A percentile compares a stretch with the other conserved stretches of the same genome.
Conservation (phyloP, 371 early-diverging fungal species). For the Mortierella sp. region DNA sequence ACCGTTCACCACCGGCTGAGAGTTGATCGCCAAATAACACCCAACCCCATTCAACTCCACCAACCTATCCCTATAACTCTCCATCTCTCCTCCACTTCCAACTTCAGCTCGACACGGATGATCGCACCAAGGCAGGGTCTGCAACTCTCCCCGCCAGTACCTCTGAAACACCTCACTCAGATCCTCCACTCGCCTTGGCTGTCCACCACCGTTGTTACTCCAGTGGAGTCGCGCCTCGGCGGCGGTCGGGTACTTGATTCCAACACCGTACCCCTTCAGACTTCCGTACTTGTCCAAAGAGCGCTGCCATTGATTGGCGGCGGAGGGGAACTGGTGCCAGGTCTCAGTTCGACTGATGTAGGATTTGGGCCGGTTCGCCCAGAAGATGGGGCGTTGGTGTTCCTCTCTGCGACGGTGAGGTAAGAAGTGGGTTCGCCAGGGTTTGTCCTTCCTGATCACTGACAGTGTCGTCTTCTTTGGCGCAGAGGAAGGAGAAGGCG, state of each 20-base stretch:
- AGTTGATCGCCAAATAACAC: slow-evolving; percentile 87
- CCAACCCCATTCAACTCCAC: slow-evolving; percentile 80
- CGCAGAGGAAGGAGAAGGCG: not conserved
- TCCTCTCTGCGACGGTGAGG: slow-evolving; percentile 75
- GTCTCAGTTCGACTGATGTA: slow-evolving; percentile 91
- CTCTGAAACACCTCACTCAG: slow-evolving; percentile 76
- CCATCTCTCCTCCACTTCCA: slow-evolving; percentile 27
- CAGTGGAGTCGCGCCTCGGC: slow-evolving; percentile 76
- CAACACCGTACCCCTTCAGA: slow-evolving; percentile 84
- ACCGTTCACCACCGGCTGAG: slow-evolving; percentile 93
- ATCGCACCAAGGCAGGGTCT: slow-evolving; percentile 90
- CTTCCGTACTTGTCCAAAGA: slow-evolving; percentile 74
- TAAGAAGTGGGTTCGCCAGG: slow-evolving; percentile 5
- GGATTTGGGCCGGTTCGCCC: slow-evolving; percentile 89
- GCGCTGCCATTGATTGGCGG: not conserved
- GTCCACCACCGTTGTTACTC: slow-evolving; percentile 37
- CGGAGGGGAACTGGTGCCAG: slow-evolving; percentile 86
- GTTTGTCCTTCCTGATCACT: slow-evolving; percentile 58
- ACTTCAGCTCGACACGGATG: slow-evolving; percentile 25
- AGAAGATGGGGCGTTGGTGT: slow-evolving; percentile 93
- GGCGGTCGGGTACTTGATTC: slow-evolving; percentile 69
- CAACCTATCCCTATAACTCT: slow-evolving; percentile 71
- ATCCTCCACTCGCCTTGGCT: slow-evolving; percentile 72
- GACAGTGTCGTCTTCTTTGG: not conserved
- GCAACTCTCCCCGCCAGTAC: slow-evolving; percentile 80